Evolutionary conservation across 306 rosid species (phyloP).

Genomic region (Echinosophora koreensis): DNA sequence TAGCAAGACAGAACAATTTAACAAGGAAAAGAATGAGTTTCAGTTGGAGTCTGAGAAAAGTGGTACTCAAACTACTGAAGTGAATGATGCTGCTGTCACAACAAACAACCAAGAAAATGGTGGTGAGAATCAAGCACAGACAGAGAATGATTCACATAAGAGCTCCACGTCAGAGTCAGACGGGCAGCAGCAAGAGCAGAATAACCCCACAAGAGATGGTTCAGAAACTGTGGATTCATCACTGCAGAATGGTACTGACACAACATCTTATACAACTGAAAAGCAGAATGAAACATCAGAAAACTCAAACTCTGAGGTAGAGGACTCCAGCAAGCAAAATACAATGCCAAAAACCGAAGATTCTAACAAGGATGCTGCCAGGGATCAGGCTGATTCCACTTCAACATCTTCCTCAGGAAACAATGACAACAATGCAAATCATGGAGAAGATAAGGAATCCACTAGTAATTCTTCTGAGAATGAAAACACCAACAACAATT

Average conservation of each 20-base stretch:
- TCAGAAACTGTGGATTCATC: slow-evolving; percentile 40
- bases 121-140: slow-evolving; percentile 49
- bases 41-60: slow-evolving; percentile 55
- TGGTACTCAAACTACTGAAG: slow-evolving; percentile 51
- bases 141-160: slow-evolving; percentile 51
- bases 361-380: slow-evolving; percentile 45
- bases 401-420: slow-evolving; percentile 47
- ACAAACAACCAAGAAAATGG: slow-evolving; percentile 50
- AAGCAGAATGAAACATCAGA: slow-evolving; percentile 51
- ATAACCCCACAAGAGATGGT: slow-evolving; percentile 35
- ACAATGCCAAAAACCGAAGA: slow-evolving; percentile 29
- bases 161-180: slow-evolving; percentile 42
- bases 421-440: slow-evolving; percentile 46
- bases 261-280: slow-evolving; percentile 40
- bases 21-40: slow-evolving; percentile 58
- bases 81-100: slow-evolving; percentile 46
- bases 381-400: slow-evolving; percentile 54
- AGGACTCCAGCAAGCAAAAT: slow-evolving; percentile 52
- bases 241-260: slow-evolving; percentile 42
- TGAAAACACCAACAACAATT: slow-evolving; percentile 47
- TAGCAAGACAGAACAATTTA: slow-evolving; percentile 56
- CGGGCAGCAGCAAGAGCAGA: slow-evolving; percentile 49
- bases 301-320: slow-evolving; percentile 52
- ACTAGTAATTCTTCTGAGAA: slow-evolving; percentile 41
- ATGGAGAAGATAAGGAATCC: slow-evolving; percentile 53